Base-by-base conservation (phyloP, 2,329 filamentous ascomycete genomes). In the Diplodia corticola region DNA sequence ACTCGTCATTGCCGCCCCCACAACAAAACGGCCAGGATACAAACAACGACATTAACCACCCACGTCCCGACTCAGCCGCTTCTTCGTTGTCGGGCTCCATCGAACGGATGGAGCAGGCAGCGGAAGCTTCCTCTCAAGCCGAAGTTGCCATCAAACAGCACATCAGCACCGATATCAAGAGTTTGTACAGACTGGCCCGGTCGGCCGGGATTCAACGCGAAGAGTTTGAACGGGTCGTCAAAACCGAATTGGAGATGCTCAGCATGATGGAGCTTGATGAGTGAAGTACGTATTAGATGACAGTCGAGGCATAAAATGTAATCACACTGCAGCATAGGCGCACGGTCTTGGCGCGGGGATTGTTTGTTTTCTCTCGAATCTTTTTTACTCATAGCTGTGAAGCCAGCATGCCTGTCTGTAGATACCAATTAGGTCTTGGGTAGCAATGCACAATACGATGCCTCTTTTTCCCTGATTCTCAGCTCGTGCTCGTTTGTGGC, bases 81-180 rank as follows among this genome's bases (percentile, higher is more conserved):
- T 76, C 82, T 13, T 59, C 66, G 28, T 28, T 53, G 4, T 53
- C 48, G 7, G 51, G 63, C 4, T 65, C 68, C 17, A 84, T 92
- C 2, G 89, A 89, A 67, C 81, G 77, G 48, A 74, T 89, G 49
- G 87, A 89, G 71, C 76, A 82, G 30, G 77, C 82, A 64, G 85
- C 84, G 1, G 80, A 81, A 68, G 86, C 82, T 69, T 84, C 85
- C 70, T 86, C 88, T 67, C 85, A 88, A 71, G 86, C 83, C 65
- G 90, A 93, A 77, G 85, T 90, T 65, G 90, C 88, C 15, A 86
- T 95, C 64, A 91, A 90, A 77, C 89, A 93, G 77, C 91, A 94
- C 77, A 88, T 95, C 51, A 89, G 88, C 40, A 88, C 89, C 9
- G 91, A 88, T 73, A 85, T 95, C 65, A 90, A 91, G 81, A 93